Conservation (phyloP, 2,329 filamentous ascomycete genomes). For the Ceratocystis harringtonii region DNA sequence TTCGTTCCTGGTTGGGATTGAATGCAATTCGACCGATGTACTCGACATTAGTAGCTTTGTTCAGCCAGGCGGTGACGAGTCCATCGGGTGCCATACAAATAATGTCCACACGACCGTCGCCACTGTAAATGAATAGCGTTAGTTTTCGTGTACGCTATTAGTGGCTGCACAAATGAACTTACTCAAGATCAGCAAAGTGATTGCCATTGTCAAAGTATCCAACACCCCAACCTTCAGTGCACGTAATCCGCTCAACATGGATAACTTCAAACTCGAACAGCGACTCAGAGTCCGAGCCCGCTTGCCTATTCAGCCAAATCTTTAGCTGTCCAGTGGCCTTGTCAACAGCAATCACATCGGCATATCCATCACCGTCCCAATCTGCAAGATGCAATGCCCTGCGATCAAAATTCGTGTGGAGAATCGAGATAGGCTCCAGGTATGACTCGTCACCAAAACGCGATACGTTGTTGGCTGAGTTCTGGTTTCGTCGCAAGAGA, state of each 20-base stretch:
- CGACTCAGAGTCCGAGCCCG: background rate
- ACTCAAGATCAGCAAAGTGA: slow-evolving; percentile 24
- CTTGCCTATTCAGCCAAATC: slow-evolving; percentile 18
- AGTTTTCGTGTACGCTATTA: background rate
- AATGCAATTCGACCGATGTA: slow-evolving; percentile 23
- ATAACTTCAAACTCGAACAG: slow-evolving; percentile 14
- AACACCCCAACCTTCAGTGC: slow-evolving; percentile 21
- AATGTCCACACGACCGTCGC: slow-evolving; percentile 23
- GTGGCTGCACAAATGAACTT: background rate
- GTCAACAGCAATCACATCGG: slow-evolving; percentile 20
- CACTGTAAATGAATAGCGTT: slow-evolving; percentile 15
- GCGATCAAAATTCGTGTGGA: slow-evolving; percentile 18
- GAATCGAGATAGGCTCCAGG: background rate
- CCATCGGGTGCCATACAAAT: slow-evolving; percentile 24
- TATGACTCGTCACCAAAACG: background rate
- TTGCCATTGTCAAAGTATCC: slow-evolving; percentile 22
- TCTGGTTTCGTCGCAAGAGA: slow-evolving; percentile 11
- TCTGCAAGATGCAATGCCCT: slow-evolving; percentile 25
- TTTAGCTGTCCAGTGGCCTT: slow-evolving; percentile 13
- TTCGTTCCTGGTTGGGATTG: slow-evolving; percentile 23
- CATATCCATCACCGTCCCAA: slow-evolving; percentile 26
- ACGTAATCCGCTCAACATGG: slow-evolving; percentile 15
- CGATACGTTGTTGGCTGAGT: background rate
- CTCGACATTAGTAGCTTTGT: slow-evolving; percentile 16
- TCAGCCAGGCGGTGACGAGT: slow-evolving; percentile 21